Conservation (phyloP, 345 rosid species). For the Dovyalis caffra region DNA sequence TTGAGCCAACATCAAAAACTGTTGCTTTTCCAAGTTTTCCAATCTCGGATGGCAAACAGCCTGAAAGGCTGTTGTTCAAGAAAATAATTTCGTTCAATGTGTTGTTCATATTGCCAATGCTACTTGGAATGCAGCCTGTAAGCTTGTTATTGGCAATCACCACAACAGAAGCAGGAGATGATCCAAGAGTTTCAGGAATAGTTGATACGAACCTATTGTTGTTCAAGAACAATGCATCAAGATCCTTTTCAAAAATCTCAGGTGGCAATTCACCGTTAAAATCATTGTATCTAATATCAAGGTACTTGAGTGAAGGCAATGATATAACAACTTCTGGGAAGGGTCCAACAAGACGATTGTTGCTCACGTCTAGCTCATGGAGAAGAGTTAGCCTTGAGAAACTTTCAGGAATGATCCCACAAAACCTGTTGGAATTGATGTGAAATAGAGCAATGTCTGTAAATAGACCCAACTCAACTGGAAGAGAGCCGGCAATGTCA, state of each 20-base stretch:
- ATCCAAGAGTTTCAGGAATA: slow-evolving; percentile 25
- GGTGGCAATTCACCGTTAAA: slow-evolving; percentile 20
- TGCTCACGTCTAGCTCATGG: slow-evolving; percentile 25
- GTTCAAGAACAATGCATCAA: slow-evolving; percentile 25
- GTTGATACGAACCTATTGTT: slow-evolving; percentile 6
- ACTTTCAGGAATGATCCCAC: slow-evolving; percentile 22
- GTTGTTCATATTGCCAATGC: slow-evolving; percentile 27
- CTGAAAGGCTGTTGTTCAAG: slow-evolving; percentile 19
- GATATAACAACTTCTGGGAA: slow-evolving; percentile 11
- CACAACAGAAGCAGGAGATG: slow-evolving; percentile 21
- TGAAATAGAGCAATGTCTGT: slow-evolving; percentile 19
- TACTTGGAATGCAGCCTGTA: slow-evolving; percentile 27
- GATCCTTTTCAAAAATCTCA: slow-evolving; percentile 4
- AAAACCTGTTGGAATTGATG: slow-evolving; percentile 18
- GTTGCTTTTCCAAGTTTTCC: slow-evolving; percentile 20
- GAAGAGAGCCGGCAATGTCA: slow-evolving; percentile 24
- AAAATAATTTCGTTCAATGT: slow-evolving; percentile 24
- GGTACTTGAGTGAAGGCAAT: slow-evolving; percentile 8
- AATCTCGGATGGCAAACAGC: slow-evolving; percentile 27
- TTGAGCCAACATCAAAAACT: slow-evolving; percentile 25
- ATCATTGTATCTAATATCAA: slow-evolving; percentile 24
- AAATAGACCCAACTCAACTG: slow-evolving; percentile 21
- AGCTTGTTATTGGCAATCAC: slow-evolving; percentile 25
- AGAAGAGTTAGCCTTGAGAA: slow-evolving; percentile 12
- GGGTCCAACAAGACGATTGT: slow-evolving; percentile 18